Base-by-base conservation (phyloP, 192 early-diverging fungal genomes). In the Linderina pennispora region DNA sequence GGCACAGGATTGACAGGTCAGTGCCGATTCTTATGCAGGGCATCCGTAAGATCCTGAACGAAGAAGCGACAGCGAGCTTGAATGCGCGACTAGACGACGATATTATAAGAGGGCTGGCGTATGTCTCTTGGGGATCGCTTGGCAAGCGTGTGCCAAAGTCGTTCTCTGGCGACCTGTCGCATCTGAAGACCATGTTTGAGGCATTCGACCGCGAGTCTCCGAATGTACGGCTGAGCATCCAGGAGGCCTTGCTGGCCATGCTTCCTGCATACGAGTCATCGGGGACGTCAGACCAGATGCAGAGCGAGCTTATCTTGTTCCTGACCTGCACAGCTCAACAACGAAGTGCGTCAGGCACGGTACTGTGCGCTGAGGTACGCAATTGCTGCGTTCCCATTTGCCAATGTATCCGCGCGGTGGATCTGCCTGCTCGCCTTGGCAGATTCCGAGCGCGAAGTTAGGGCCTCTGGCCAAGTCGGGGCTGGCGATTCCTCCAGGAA, bases 181-280 rank as follows among this genome's bases (percentile, higher is more conserved):
- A 91, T 15, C 40, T 92, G 5, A 50, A 69, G 2, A 43, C 56
- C 4, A 80, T 95, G 50, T 94, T 97, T 59, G 79, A 54, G 0
- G 81, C 86, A 10, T 52, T 97, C 40, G 33, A 23, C 10, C 46
- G 26, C 2, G 65, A 69, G 24, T 26, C 78, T 0, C 62, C 72
- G 2, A 85, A 80, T 43, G 79, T 91, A 1, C 77, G 80, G 33
- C 67, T 84, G 1, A 88, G 82, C 40, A 79, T 93, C n/a, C 90
- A 94, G 53, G 88, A 91, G 18, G 80, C 86, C 1, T 62, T 96
- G 5, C 77, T 83, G 8, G 82, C 79, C 7, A 86, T 93, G 82
- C 70, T 84, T 26, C 75, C 81, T 0, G 81, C 82, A 1, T 86
- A 81, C 60, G 53, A 75, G 36, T 34, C 61, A 1, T 23, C 46